These are phyloP conservation scores for Lactarius quietus DNA, from an alignment of 768 basidiomycete genomes.

Conservation along the genomic window DNA sequence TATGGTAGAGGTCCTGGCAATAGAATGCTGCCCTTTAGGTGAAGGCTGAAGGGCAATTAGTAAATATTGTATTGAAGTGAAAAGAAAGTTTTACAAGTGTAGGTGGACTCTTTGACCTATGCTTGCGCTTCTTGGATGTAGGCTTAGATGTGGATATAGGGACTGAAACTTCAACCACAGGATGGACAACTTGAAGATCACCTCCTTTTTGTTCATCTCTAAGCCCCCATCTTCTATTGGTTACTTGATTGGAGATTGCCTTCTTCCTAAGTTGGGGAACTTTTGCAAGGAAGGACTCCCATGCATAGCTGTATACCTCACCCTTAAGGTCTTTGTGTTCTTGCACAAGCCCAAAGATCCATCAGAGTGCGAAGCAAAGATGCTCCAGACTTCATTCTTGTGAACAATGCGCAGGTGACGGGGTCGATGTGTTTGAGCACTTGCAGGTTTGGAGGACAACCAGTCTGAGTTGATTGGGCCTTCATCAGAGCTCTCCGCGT, in stretches of 20 bases:
- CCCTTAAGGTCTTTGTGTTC: conserved; percentile 38
- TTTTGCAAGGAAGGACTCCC: conserved; percentile 42
- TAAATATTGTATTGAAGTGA: not conserved
- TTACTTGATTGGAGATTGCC: not conserved
- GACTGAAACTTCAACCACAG: not conserved
- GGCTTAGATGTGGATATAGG: not conserved
- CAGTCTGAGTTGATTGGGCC: not conserved
- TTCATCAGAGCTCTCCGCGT: conserved; percentile 20
- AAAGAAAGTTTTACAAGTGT: not conserved
- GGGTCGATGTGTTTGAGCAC: conserved; percentile 30
- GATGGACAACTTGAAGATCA: not conserved
- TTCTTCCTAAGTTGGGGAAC: not conserved
- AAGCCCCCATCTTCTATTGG: conserved; percentile 5
- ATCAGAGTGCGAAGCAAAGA: conserved; percentile 55
- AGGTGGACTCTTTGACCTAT: not conserved
- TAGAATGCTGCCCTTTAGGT: not conserved
- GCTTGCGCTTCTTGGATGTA: not conserved
- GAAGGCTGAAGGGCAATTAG: not conserved
- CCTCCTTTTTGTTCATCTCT: not conserved
- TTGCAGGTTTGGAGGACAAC: not conserved
- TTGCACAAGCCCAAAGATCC: conserved; percentile 43
- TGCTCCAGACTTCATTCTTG: conserved; percentile 45
- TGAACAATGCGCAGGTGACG: conserved; percentile 48
- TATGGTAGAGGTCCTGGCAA: not conserved
- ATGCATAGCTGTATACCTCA: conserved; percentile 42